Evolutionary conservation across 768 basidiomycete species (phyloP), one percentile per base, ranked within the genome.

Genomic region (Lepiota subincarnata): DNA sequence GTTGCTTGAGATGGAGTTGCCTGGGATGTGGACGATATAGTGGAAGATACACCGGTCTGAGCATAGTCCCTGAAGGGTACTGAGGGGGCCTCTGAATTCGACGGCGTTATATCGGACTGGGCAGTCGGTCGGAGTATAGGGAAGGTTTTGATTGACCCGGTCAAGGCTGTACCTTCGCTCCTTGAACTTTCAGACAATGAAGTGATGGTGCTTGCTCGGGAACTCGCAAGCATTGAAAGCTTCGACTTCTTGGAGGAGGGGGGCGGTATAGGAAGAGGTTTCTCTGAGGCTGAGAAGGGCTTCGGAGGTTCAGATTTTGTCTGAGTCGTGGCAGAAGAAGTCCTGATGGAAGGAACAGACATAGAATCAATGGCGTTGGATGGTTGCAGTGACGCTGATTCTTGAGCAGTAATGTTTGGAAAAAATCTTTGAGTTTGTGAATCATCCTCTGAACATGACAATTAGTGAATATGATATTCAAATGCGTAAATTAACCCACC

Each of bases 111-210:
- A 62, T 19, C 31, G 4, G 31, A 31, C 8, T 31, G 31, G 31
- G 31, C 31, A 31, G 31, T 31, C 31, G 31, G 31, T 71, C 62
- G 13, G 87, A 89, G 45, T 79, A 75, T 2, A 81, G 64, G 22
- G 84, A 76, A 90, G 1, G 89, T 89, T 60, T 83, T 79, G n/a
- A 86, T 74, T 20, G 87, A 83, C 2, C 80, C 82, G 0, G 80
- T 70, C 31, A 79, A 71, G 39, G 80, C 67, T 8, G 70, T 78
- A 54, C 77, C 79, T 2, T 78, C 80, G 19, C 82, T 80, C 45
- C 77, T 70, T 19, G 84, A 82, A 59, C 78, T 81, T 55, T 76
- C 71, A 54, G 73, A 78, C 41, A 69, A 69, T 34, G 65, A 64
- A 37, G 42, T 72, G 41, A 73, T 62, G 24, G 74, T 74, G 51